These are phyloP conservation scores for Penicillium decumbens DNA, from an alignment of 2,329 filamentous ascomycete species.

Conservation along the genomic window DNA sequence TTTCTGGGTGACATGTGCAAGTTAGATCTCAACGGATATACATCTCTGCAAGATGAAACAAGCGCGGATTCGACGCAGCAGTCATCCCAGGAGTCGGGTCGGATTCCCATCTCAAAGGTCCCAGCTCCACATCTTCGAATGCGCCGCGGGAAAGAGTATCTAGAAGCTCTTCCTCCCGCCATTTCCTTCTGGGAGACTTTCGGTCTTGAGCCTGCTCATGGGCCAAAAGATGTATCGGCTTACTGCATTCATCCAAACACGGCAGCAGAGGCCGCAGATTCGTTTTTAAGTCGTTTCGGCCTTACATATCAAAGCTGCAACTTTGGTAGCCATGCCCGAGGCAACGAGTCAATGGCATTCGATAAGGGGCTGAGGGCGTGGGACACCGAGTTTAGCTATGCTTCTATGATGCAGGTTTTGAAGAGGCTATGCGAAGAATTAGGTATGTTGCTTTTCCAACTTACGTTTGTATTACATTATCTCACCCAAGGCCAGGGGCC, in stretches of 20 bases:
- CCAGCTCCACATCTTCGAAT: slow-evolving; percentile 52
- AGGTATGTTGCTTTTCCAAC: slow-evolving; percentile 25
- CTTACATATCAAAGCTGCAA: slow-evolving; percentile 55
- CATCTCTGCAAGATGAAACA: slow-evolving; percentile 30
- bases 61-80: slow-evolving; percentile 17
- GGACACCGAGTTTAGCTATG: slow-evolving; percentile 32
- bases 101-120: slow-evolving; percentile 42
- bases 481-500: slow-evolving; percentile 23
- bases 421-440: slow-evolving; percentile 35
- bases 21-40: slow-evolving; percentile 37
- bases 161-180: slow-evolving; percentile 55
- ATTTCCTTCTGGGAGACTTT: slow-evolving; percentile 60
- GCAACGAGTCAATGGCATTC: slow-evolving; percentile 39
- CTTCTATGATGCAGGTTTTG: slow-evolving; percentile 33
- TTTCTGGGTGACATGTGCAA: slow-evolving; percentile 30
- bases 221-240: slow-evolving; percentile 54
- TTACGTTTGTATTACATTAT: slow-evolving; percentile 12
- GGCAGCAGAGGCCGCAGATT: slow-evolving; percentile 44
- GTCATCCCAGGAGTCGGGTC: slow-evolving; percentile 26
- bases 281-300: slow-evolving; percentile 52
- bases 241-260: slow-evolving; percentile 54
- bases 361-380: slow-evolving; percentile 38
- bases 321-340: slow-evolving; percentile 50
- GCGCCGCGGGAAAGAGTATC: slow-evolving; percentile 49
- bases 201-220: slow-evolving; percentile 53